Evolutionary conservation across 2,329 filamentous ascomycete genomes (phyloP).

Genomic region (Calonectria hongkongensis): DNA sequence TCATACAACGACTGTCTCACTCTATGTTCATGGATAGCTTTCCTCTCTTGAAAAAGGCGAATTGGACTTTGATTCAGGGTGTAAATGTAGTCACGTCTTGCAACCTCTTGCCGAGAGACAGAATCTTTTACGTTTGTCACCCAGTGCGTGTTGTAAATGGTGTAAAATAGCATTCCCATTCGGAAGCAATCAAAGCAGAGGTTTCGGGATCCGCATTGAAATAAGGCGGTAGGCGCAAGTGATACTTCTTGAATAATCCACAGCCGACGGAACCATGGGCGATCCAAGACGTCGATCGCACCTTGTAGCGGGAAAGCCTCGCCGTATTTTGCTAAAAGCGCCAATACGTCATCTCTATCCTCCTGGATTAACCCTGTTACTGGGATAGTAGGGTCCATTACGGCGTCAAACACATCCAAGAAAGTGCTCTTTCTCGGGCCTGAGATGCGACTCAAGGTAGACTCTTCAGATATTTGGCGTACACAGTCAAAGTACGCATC

Average conservation of each 20-base stretch:
- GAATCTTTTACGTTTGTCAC: conserved; percentile 31
- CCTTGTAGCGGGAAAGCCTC: conserved; percentile 52
- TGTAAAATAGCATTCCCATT: conserved; percentile 54
- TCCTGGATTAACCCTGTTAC: conserved; percentile 45
- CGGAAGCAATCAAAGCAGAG: conserved; percentile 56
- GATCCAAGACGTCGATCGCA: conserved; percentile 53
- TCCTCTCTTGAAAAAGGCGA: conserved; percentile 57
- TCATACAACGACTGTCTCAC: conserved; percentile 51
- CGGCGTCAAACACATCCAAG: conserved; percentile 55
- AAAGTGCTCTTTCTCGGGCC: conserved; percentile 49
- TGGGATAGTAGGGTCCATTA: conserved; percentile 51
- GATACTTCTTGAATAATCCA: conserved; percentile 61
- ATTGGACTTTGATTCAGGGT: conserved; percentile 45
- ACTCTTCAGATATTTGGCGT: conserved; percentile 44
- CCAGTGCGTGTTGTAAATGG: conserved; percentile 57
- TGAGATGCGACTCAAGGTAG: conserved; percentile 50
- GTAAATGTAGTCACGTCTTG: conserved; percentile 48
- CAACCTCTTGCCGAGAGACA: conserved; percentile 42
- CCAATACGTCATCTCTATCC: conserved; percentile 55
- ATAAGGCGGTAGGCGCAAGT: conserved; percentile 48
- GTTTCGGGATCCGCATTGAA: conserved; percentile 54
- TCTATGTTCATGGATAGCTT: conserved; percentile 51
- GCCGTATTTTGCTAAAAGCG: conserved; percentile 49
- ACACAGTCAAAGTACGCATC: conserved; percentile 49
- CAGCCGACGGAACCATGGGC: conserved; percentile 57